phyloP scores from a whole-genome alignment of 106 monocot genomes.

The Dendrobium chrysotoxum region DNA sequence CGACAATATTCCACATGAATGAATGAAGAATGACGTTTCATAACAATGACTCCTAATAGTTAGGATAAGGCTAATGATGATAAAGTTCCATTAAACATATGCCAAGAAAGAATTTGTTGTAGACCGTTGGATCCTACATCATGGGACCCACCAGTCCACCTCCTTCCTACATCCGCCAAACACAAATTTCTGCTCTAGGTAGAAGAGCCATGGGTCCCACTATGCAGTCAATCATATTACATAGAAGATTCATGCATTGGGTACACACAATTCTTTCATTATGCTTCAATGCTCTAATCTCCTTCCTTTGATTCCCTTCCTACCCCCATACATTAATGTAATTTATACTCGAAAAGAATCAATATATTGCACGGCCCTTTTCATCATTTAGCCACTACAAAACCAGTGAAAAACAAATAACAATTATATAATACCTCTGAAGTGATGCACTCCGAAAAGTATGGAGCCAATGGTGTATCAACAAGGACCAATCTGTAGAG shows the following conservation, averaged over 20 bases:
- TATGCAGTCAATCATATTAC: too few relatives aligned
- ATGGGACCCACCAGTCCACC: too few relatives aligned
- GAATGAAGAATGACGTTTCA: not conserved
- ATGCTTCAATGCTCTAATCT: not conserved
- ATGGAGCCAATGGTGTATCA: constrained; percentile 91
- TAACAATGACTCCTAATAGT: not conserved
- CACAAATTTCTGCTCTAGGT: too few relatives aligned
- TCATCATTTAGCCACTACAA: not conserved
- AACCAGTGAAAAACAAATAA: not conserved
- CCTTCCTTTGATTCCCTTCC: not conserved
- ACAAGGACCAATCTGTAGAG: constrained; percentile 96
- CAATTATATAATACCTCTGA: constrained; percentile 65
- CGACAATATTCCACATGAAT: not conserved
- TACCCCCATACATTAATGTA: not conserved
- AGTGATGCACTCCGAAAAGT: constrained; percentile 96
- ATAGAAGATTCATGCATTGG: not conserved
- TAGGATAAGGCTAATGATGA: not conserved
- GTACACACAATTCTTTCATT: not conserved
- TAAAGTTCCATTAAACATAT: not conserved
- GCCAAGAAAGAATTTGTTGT: too few relatives aligned
- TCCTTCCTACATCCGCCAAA: too few relatives aligned
- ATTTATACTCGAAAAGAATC: not conserved
- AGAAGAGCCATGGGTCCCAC: too few relatives aligned
- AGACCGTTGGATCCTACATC: too few relatives aligned
- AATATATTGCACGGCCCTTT: not conserved